Evolutionary conservation across 2,329 filamentous ascomycete genomes (phyloP).

Genomic region (Triangularia setosa): DNA sequence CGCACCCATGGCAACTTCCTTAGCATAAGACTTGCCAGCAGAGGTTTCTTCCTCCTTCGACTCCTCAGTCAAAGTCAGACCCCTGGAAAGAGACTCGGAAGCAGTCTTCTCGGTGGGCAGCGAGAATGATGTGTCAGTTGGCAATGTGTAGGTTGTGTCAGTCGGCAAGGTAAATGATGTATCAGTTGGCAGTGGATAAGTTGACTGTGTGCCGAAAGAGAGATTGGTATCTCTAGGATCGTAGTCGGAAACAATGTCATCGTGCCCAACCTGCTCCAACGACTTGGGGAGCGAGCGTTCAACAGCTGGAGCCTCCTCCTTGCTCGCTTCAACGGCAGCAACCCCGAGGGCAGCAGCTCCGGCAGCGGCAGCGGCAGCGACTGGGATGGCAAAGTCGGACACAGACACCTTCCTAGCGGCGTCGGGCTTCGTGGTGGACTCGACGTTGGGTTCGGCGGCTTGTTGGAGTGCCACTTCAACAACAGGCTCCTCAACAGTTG

Average conservation of each 20-base stretch:
- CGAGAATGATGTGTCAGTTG: conserved; percentile 14
- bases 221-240: conserved; percentile 16
- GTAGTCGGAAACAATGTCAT: not conserved
- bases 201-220: conserved; percentile 14
- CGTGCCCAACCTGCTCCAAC: not conserved
- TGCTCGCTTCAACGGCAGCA: not conserved
- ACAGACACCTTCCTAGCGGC: not conserved
- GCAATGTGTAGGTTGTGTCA: conserved; percentile 15
- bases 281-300: not conserved
- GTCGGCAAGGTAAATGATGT: conserved; percentile 19
- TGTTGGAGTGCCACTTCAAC: conserved; percentile 27
- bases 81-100: not conserved
- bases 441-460: not conserved
- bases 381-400: not conserved
- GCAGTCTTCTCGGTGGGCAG: conserved; percentile 5
- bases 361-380: not conserved
- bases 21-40: conserved; percentile 10
- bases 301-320: not conserved
- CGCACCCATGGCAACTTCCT: conserved; percentile 22
- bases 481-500: conserved; percentile 7
- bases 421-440: not conserved
- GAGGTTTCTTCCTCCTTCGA: conserved; percentile 5
- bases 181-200: conserved; percentile 18
- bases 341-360: not conserved
- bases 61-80: not conserved